Evolutionary conservation across 2,329 filamentous ascomycete genomes (phyloP), one percentile per base, ranked within the genome.

Genomic region (Dissoconium aciculare): DNA sequence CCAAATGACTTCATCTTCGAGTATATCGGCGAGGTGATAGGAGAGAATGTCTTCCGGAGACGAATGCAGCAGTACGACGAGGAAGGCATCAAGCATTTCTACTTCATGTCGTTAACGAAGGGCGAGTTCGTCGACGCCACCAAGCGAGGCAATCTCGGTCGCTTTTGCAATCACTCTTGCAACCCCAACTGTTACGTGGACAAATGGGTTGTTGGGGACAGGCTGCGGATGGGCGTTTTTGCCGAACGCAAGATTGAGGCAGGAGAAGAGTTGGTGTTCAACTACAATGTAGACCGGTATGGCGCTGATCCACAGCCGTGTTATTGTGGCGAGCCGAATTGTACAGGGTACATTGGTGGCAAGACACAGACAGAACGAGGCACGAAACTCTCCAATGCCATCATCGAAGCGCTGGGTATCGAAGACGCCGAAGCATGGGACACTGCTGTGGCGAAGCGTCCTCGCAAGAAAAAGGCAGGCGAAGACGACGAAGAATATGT

Each of bases 121-220:
- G 81, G 76, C 49, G 89, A 95, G 55, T 98, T 95, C 51, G 84
- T 98, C 36, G 89, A 98, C 58, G 89, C 89, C 13, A 98, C 89
- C 6, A 92, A 89, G 53, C 92, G 83, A 54, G 89, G 89, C 30
- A 95, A 95, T 45, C 69, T 98, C 4, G 89, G 85, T 30, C 77
- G 89, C 16, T 98, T 98, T 52, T 98, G 89, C 69, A 98, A 98
- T 51, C 89, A 98, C 56, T 95, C 89, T 5, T 98, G 89, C 67
- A 93, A 89, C 54, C 89, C 89, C 11, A 98, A 98, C 53, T 95
- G 85, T 59, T 95, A 92, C 57, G 87, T 98, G 41, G 89, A 98
- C 66, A 98, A 98, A 62, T 98, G 89, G 89, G 85, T 95, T 36
- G 84, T 98, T 17, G 85, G 84, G 11, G 82, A 91, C 49, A 95